Evolutionary conservation across 768 basidiomycete species (phyloP).

Genomic region (Termitomyces sp.): DNA sequence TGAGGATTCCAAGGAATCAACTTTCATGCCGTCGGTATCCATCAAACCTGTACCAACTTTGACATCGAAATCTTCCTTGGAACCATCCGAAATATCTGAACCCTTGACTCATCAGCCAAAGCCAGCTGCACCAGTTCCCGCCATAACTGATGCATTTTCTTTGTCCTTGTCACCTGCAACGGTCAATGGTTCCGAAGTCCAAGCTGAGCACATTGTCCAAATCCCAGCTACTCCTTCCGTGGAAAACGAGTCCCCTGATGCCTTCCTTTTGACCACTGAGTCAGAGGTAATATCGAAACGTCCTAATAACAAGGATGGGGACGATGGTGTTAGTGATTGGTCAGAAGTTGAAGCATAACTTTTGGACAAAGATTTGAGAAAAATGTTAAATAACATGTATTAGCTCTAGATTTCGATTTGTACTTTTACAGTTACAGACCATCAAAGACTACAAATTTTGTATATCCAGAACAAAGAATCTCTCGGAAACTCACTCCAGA

Average conservation of each 20-base stretch:
- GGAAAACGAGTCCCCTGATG: slow-evolving; percentile 13
- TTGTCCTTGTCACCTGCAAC: slow-evolving; percentile 15
- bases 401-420: background rate
- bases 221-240: background rate
- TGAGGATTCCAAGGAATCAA: background rate
- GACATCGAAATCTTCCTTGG: background rate
- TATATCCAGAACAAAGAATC: no score
- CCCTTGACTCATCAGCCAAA: background rate
- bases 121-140: background rate
- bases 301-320: slow-evolving; percentile 10
- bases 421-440: no score
- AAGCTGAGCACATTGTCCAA: background rate
- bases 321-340: slow-evolving; percentile 33
- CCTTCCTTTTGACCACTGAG: slow-evolving; percentile 21
- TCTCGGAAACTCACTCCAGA: no score
- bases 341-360: slow-evolving; percentile 32
- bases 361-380: background rate
- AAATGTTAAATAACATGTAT: background rate
- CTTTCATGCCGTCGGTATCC: background rate
- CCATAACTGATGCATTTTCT: background rate
- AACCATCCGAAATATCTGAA: background rate
- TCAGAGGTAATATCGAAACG: slow-evolving; percentile 1
- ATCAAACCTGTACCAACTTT: background rate
- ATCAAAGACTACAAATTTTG: no score
- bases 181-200: slow-evolving; percentile 12